phyloP scores from a whole-genome alignment of 164 flowering plant species.

The Akebia trifoliata region DNA sequence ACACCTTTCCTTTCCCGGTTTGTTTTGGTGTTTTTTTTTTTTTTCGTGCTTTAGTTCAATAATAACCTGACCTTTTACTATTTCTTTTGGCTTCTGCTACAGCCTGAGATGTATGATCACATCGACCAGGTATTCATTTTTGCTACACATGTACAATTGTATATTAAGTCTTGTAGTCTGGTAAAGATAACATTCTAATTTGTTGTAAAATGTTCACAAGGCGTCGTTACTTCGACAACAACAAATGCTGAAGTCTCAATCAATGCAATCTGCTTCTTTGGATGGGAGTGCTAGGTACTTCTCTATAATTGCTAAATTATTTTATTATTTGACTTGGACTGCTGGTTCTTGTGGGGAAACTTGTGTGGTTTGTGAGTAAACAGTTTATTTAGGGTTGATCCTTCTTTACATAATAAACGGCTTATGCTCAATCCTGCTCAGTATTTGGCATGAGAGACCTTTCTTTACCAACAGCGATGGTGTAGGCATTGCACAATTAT shows the following conservation, averaged over 20 bases:
- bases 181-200: neutral
- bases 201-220: slow-evolving; percentile 11
- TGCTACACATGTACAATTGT: neutral
- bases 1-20: neutral
- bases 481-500: slow-evolving; percentile 19
- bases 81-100: slow-evolving; percentile 16
- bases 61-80: neutral
- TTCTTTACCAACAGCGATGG: slow-evolving; percentile 12
- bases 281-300: slow-evolving; percentile 81
- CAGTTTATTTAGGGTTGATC: neutral
- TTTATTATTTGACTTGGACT: neutral
- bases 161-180: too few relatives aligned
- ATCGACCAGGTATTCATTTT: slow-evolving; percentile 49
- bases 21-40: neutral
- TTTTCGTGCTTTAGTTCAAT: neutral
- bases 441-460: neutral
- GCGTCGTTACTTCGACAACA: slow-evolving; percentile 70
- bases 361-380: slow-evolving; percentile 1
- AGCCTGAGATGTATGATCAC: slow-evolving; percentile 63
- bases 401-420: neutral
- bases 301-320: neutral
- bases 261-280: slow-evolving; percentile 57
- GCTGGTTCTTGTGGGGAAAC: neutral
- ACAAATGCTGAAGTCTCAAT: slow-evolving; percentile 61
- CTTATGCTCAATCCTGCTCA: slow-evolving; percentile 11